Base-by-base conservation (phyloP, 176 grass and related monocot genomes). In the Musa troglodytarum region DNA sequence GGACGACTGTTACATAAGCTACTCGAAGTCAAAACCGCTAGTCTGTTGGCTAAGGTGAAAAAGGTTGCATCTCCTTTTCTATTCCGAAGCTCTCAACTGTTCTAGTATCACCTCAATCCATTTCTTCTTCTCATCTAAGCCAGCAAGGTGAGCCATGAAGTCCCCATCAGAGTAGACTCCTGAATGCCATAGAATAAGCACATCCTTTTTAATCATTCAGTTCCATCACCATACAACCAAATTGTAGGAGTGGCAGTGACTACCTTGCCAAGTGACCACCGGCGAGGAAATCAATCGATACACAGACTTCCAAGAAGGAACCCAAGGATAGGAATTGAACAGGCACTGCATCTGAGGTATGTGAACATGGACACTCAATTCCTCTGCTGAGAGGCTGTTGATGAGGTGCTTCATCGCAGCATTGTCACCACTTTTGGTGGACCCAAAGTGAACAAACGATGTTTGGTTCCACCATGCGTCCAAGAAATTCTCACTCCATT, bases 251-350 rank as follows among this genome's bases (percentile, higher is more conserved):
- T 1, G 69, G 67, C 28, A 69, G 21, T 28, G 19, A 50, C 11
- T 34, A 93, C 94, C 94, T 87, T 91, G 89, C 94, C 88, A 98
- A 78, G 88, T 89, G 50, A 69, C 78, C 51, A 55, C 52, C 17
- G 81, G 86, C 1, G 87, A 76, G 67, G 84, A 80, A 29, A 98
- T 70, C 9, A 98, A 70, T 19, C 84, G 90, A 20, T 52, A 68
- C 22, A 85, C 16, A 52, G 82, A 87, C 53, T 91, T 98, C 84
- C 78, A 77, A 2, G 82, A 83, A 14, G 81, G 88, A 10, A 64
- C 71, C 90, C 94, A 98, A 29, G 90, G 90, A 20, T 98, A 98
- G 14, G 90, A 98, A 66, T 98, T 98, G 69, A 98, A 98, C 15
- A 90, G 82, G 72, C 90, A 98, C 62, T 98, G 94, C 88, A 91